phyloP scores from a whole-genome alignment of 2,329 filamentous ascomycete species.

The Epichloe uncinata region DNA sequence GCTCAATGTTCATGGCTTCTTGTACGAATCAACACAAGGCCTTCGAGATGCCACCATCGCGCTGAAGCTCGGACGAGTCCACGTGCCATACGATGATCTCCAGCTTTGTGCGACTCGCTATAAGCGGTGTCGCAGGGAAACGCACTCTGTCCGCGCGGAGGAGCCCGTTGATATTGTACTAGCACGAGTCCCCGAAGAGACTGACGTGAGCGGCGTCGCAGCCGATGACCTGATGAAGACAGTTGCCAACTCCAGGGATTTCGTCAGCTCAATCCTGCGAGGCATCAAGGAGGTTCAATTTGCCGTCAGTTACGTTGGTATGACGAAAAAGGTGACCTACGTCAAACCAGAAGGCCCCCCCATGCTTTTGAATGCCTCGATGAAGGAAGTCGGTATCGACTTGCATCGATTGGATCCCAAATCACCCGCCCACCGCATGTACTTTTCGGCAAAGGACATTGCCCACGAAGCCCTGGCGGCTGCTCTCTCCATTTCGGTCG shows the following conservation, averaged over 20 bases:
- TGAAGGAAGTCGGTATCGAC: conserved; percentile 94
- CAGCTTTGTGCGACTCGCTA: conserved; percentile 46
- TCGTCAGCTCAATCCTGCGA: conserved; percentile 75
- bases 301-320: conserved; percentile 76
- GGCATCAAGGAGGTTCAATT: conserved; percentile 96
- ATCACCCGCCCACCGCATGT: conserved; percentile 94
- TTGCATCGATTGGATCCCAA: conserved; percentile 82
- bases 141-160: conserved; percentile 20
- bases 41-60: conserved; percentile 82
- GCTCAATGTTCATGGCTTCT: conserved; percentile 80
- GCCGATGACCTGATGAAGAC: conserved; percentile 62
- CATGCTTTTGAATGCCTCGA: conserved; percentile 72
- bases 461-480: conserved; percentile 90
- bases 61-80: conserved; percentile 79
- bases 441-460: conserved; percentile 84
- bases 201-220: conserved; percentile 52
- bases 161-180: conserved; percentile 51
- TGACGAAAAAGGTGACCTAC: conserved; percentile 66
- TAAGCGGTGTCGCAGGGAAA: conserved; percentile 29
- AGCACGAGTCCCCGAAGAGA: conserved; percentile 60
- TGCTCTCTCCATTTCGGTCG: conserved; percentile 82
- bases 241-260: conserved; percentile 85
- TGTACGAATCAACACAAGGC: conserved; percentile 76
- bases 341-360: conserved; percentile 56
- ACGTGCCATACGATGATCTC: conserved; percentile 83